Evolutionary conservation across 1,284 basidiomycete genomes (phyloP).

Genomic region (Farysia itapuensis): DNA sequence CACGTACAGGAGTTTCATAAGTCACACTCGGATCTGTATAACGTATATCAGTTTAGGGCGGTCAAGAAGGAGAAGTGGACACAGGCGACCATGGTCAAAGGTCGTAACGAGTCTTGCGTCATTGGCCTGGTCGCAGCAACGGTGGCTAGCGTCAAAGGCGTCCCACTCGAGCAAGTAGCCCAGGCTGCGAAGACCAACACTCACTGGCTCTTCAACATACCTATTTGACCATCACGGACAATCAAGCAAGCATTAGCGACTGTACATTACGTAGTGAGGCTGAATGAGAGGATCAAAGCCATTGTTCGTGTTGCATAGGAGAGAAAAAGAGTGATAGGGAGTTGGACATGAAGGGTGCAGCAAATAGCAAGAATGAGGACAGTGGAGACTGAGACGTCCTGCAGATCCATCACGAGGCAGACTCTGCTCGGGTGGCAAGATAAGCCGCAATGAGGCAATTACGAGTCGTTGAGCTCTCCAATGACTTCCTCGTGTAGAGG

Average conservation of each 20-base stretch:
- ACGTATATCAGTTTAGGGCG: conserved; percentile 66
- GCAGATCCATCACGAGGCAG: no score
- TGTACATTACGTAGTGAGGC: no score
- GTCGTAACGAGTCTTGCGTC: conserved; percentile 76
- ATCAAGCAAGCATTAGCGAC: no score
- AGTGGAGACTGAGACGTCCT: no score
- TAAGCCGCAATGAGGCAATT: no score
- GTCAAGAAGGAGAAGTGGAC: conserved; percentile 71
- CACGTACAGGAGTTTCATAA: conserved; percentile 66
- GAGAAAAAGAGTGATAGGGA: no score
- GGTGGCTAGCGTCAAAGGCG: conserved; percentile 67
- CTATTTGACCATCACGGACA: no score
- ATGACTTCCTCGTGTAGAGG: conserved; percentile 39
- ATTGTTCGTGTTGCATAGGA: no score
- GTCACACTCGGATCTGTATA: conserved; percentile 60
- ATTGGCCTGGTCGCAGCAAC: conserved; percentile 78
- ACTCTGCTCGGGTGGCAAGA: no score
- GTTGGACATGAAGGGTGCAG: no score
- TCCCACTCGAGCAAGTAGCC: conserved; percentile 68
- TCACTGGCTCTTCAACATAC: conserved; percentile 31
- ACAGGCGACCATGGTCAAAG: conserved; percentile 72
- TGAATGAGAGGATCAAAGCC: no score
- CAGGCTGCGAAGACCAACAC: conserved; percentile 41
- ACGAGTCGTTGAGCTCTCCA: conserved; percentile 10
- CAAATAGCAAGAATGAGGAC: no score